phyloP scores from a whole-genome alignment of 352 stramenopile species.

The Pseudoperonospora humuli region DNA sequence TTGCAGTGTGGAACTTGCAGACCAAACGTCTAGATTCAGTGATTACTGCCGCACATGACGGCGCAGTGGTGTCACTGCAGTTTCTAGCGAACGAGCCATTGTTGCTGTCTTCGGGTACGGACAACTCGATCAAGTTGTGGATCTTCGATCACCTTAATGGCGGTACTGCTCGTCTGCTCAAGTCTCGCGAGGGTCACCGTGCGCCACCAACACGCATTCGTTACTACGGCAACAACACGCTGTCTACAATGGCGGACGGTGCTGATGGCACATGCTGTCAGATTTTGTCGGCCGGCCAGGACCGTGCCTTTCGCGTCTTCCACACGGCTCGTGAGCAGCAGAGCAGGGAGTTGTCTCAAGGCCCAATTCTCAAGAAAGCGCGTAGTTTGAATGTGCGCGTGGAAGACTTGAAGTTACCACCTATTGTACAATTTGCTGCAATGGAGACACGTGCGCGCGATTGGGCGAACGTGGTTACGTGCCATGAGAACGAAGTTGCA shows the following conservation, averaged over 20 bases:
- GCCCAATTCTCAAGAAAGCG: constrained; percentile 87
- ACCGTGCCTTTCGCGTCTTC: constrained; percentile 88
- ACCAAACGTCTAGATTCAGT: constrained; percentile 82
- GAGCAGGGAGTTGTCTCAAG: constrained; percentile 86
- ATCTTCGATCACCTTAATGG: constrained; percentile 89
- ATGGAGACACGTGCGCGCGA: constrained; percentile 85
- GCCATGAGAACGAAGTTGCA: constrained; percentile 88
- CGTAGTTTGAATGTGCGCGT: constrained; percentile 79
- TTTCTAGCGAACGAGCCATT: constrained; percentile 87
- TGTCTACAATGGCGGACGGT: constrained; percentile 76
- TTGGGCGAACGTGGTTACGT: constrained; percentile 93
- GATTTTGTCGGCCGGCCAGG: constrained; percentile 86
- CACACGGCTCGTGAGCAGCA: constrained; percentile 88
- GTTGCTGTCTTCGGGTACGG: constrained; percentile 73
- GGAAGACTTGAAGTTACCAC: constrained; percentile 87
- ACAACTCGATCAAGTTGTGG: constrained; percentile 92
- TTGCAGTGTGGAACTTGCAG: constrained; percentile 89
- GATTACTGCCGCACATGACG: constrained; percentile 71
- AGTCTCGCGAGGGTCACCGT: constrained; percentile 81
- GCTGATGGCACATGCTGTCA: constrained; percentile 82
- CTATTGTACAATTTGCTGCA: constrained; percentile 86
- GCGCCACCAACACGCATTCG: constrained; percentile 79
- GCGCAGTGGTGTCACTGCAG: constrained; percentile 54
- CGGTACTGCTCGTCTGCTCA: constrained; percentile 77
- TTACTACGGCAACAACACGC: constrained; percentile 88